Percentiles rank a stretch among this genome's conserved stretches.
Evolutionary conservation across 1,284 basidiomycete genomes (phyloP).

Genomic region (Malassezia cuniculi): DNA sequence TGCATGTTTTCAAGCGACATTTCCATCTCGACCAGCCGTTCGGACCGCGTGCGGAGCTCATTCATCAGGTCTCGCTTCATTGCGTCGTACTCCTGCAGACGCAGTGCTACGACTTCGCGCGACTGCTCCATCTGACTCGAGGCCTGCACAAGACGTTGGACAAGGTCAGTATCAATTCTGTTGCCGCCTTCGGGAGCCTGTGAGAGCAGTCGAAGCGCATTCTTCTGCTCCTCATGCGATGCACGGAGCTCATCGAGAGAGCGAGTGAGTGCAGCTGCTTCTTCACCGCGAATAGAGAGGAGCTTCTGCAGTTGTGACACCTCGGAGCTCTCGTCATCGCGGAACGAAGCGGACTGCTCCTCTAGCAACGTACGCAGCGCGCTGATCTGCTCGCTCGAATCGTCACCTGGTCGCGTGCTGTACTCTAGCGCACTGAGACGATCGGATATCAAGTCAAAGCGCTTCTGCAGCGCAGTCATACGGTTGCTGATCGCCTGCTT

Average conservation of each 20-base stretch:
- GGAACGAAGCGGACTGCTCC: constrained; percentile 78
- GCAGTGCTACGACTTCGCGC: constrained; percentile 88
- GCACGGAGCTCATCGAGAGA: constrained; percentile 86
- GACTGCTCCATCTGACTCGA: constrained; percentile 93
- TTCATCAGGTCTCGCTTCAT: constrained; percentile 98
- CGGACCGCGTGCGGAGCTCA: constrained; percentile 96
- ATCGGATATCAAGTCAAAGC: constrained; percentile 13
- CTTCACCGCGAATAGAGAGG: constrained; percentile 70
- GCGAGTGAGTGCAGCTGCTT: constrained; percentile 69
- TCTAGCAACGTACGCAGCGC: constrained; percentile 73
- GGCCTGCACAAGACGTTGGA: constrained; percentile 52
- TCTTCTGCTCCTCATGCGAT: constrained; percentile 92
- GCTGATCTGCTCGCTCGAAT: constrained; percentile 79
- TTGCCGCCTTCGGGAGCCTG: background rate
- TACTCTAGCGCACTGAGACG: constrained; percentile 12
- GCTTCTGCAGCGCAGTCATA: constrained; percentile 53
- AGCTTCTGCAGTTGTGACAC: constrained; percentile 81
- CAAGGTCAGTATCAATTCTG: constrained; percentile 4
- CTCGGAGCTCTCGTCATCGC: constrained; percentile 75
- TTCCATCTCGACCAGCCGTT: constrained; percentile 99
- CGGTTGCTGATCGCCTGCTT: constrained; percentile 77
- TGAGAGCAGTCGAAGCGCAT: constrained; percentile 59
- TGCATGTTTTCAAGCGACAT: constrained; percentile 97
- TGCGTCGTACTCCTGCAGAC: constrained; percentile 92
- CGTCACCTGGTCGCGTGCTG: constrained; percentile 46